Conservation (phyloP, 2,329 filamentous ascomycete species). For the Leptographium wingfieldii region DNA sequence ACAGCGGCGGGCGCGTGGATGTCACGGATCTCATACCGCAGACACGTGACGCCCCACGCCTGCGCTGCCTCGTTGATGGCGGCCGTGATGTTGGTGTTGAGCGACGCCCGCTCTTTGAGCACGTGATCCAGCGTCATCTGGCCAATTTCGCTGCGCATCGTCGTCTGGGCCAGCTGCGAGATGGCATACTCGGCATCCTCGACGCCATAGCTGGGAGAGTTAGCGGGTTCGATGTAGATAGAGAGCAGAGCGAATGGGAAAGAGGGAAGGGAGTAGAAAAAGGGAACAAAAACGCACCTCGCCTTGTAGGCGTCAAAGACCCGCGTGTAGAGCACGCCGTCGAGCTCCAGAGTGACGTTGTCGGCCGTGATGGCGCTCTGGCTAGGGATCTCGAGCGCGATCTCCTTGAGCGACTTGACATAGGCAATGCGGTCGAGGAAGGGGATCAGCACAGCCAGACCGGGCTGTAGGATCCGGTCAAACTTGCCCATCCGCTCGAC, state of each 20-base stretch:
- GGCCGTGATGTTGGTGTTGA: slow-evolving; percentile 97
- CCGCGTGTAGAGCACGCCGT: slow-evolving; percentile 88
- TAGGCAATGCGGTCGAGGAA: slow-evolving; percentile 94
- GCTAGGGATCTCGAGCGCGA: slow-evolving; percentile 89
- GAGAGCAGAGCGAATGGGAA: background rate
- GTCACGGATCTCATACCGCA: slow-evolving; percentile 95
- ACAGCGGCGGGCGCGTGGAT: slow-evolving; percentile 92
- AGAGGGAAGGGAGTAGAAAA: too few relatives aligned
- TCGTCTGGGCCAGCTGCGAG: slow-evolving; percentile 93
- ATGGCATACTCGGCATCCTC: slow-evolving; percentile 99
- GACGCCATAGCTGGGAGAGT: slow-evolving; percentile 65
- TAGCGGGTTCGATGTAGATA: background rate
- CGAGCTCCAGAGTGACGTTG: slow-evolving; percentile 92
- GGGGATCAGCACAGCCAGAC: slow-evolving; percentile 76
- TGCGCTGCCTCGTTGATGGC: slow-evolving; percentile 97
- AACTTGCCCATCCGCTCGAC: slow-evolving; percentile 99
- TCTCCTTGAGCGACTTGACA: slow-evolving; percentile 94
- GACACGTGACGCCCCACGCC: slow-evolving; percentile 91
- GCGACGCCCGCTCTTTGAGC: slow-evolving; percentile 85
- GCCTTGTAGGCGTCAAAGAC: slow-evolving; percentile 98
- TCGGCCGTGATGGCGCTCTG: slow-evolving; percentile 97
- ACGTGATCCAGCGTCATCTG: slow-evolving; percentile 95
- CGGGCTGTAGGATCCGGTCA: slow-evolving; percentile 82
- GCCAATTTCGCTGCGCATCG: slow-evolving; percentile 97
- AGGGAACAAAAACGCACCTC: slow-evolving; percentile 42